Percentiles rank a stretch among this genome's conserved stretches.
These are phyloP conservation scores for Cutaneotrichosporon sp. DNA, from an alignment of 1,284 basidiomycete species.

Conservation along the genomic window DNA sequence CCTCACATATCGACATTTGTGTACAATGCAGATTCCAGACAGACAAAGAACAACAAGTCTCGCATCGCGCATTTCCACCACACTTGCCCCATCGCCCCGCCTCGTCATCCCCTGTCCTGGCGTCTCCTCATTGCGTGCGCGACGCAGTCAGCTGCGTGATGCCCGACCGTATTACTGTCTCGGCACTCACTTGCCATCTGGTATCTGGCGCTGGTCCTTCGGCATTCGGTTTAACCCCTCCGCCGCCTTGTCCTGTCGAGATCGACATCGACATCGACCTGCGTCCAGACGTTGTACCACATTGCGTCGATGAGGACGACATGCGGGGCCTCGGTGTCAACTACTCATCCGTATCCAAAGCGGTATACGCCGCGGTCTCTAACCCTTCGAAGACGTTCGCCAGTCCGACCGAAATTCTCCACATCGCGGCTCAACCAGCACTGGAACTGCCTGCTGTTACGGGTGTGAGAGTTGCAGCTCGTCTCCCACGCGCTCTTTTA, in stretches of 20 bases:
- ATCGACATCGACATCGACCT: slow-evolving; percentile 36
- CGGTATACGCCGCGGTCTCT: slow-evolving; percentile 26
- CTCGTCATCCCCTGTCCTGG: no score
- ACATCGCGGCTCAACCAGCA: slow-evolving; percentile 18
- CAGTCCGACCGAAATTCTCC: slow-evolving; percentile 25
- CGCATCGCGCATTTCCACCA: no score
- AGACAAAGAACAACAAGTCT: no score
- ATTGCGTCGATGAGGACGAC: slow-evolving; percentile 33
- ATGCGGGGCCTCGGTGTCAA: slow-evolving; percentile 45
- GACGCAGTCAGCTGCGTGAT: slow-evolving; percentile 5
- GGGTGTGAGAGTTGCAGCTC: slow-evolving; percentile 18
- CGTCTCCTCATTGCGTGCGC: no score
- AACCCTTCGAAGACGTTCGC: slow-evolving; percentile 11
- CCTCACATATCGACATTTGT: no score
- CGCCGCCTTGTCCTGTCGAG: slow-evolving; percentile 38
- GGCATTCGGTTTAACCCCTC: slow-evolving; percentile 38
- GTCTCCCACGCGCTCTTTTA: slow-evolving; percentile 35
- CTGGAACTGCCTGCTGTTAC: slow-evolving; percentile 26
- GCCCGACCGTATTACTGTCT: slow-evolving; percentile 36
- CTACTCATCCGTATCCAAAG: slow-evolving; percentile 44
- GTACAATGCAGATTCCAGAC: no score
- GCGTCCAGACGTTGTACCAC: slow-evolving; percentile 26
- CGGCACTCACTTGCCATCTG: slow-evolving; percentile 39
- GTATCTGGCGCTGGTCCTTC: slow-evolving; percentile 41
- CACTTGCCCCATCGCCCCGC: no score